phyloP scores from a whole-genome alignment of 2,329 filamentous ascomycete genomes.

The Calcarisporium arbuscula region DNA sequence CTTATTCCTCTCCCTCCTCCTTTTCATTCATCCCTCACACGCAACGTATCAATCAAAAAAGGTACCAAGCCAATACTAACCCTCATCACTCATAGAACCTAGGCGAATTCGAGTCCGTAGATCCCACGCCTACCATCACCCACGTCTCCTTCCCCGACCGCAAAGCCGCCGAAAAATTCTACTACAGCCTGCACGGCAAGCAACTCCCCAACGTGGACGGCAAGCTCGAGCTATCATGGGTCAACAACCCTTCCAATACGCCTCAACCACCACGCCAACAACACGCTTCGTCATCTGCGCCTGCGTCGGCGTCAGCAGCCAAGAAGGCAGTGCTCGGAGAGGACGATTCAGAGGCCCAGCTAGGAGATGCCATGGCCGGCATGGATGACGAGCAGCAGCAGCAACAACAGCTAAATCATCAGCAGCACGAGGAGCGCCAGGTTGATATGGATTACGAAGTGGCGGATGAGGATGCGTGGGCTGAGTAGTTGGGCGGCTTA shows the following conservation, averaged over 20 bases:
- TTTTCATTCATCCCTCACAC: no score
- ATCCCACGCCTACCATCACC: conserved; percentile 39
- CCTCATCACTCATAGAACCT: no score
- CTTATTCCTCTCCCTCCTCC: no score
- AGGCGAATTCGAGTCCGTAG: conserved; percentile 56
- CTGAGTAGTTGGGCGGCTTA: no score
- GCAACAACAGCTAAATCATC: conserved; percentile 10
- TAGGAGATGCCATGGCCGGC: conserved; percentile 19
- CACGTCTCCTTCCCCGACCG: conserved; percentile 60
- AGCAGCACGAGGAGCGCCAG: conserved; percentile 23
- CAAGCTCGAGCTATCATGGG: conserved; percentile 62
- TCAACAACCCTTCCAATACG: conserved; percentile 20
- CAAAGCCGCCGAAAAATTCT: conserved; percentile 65
- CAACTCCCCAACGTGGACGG: conserved; percentile 56
- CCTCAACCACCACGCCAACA: conserved; percentile 8
- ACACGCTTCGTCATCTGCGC: background rate
- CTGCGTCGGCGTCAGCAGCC: background rate
- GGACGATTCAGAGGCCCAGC: conserved; percentile 1
- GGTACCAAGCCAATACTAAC: background rate
- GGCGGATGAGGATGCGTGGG: conserved; percentile 44
- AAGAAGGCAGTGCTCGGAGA: background rate
- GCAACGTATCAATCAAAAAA: no score
- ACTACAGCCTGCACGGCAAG: conserved; percentile 49
- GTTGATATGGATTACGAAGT: conserved; percentile 49
- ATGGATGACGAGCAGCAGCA: conserved; percentile 16